Evolutionary conservation across 2,329 filamentous ascomycete species (phyloP).

Genomic region (Xenoacremonium recifei): DNA sequence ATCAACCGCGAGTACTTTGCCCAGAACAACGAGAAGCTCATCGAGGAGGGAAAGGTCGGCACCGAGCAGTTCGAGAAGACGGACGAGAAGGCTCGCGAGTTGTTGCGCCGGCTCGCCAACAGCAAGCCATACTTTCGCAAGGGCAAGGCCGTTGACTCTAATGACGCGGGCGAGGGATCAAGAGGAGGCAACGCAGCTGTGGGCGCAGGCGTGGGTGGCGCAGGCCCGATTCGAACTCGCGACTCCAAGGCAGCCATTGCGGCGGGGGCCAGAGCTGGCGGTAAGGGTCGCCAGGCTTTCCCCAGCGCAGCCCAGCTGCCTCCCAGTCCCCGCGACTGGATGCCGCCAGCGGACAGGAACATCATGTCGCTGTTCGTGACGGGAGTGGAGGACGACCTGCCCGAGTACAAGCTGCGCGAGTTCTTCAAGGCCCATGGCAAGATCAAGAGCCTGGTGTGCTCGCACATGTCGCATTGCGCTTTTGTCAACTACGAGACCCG

Average conservation of each 20-base stretch:
- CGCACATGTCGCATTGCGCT: constrained; percentile 94
- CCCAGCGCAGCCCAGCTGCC: constrained; percentile 72
- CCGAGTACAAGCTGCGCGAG: constrained; percentile 85
- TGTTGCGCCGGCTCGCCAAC: constrained; percentile 79
- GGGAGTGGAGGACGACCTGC: constrained; percentile 92
- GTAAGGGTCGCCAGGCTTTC: constrained; percentile 55
- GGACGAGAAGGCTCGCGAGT: constrained; percentile 91
- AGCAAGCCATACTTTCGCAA: constrained; percentile 96
- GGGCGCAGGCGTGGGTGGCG: constrained; percentile 59
- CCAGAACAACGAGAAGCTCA: constrained; percentile 92
- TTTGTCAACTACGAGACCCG: constrained; percentile 93
- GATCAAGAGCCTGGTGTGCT: constrained; percentile 90
- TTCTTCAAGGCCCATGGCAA: constrained; percentile 89
- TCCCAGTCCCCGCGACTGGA: constrained; percentile 79
- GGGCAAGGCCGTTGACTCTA: constrained; percentile 73
- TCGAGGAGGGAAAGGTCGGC: constrained; percentile 84
- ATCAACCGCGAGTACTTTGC: constrained; percentile 98
- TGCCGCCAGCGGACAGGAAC: constrained; percentile 78
- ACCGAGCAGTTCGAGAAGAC: constrained; percentile 94
- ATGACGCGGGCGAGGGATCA: constrained; percentile 33
- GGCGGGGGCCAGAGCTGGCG: constrained; percentile 47
- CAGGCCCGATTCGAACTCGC: constrained; percentile 77
- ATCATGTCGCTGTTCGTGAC: constrained; percentile 94
- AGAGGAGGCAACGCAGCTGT: constrained; percentile 47
- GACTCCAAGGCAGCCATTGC: constrained; percentile 55